A percentile compares a stretch with the other conserved stretches of the same genome.
Conservation (phyloP, 2,329 filamentous ascomycete genomes). For the Gnomoniopsis smithogilvyi region DNA sequence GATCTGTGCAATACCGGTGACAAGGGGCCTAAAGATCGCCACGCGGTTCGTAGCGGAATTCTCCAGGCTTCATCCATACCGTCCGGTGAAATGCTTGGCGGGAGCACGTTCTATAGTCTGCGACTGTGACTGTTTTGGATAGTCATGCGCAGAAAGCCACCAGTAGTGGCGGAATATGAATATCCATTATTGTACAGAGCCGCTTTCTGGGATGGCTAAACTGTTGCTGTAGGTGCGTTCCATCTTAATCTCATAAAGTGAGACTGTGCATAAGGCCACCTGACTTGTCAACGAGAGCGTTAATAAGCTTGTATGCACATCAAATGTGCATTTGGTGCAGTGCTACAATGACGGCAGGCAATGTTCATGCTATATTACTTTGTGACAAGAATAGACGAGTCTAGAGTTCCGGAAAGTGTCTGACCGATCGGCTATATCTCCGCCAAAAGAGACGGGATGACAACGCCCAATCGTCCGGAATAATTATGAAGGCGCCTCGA, state of each 20-base stretch:
- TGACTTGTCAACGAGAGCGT: no score
- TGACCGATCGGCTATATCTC: neutral
- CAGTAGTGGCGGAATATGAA: neutral
- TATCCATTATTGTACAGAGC: neutral
- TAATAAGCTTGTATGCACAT: no score
- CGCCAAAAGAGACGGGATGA: neutral
- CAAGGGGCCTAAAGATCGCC: neutral
- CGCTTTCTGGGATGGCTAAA: neutral
- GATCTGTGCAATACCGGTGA: neutral
- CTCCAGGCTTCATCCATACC: neutral
- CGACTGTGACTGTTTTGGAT: slow-evolving; percentile 8
- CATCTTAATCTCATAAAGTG: no score
- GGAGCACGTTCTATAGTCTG: slow-evolving; percentile 7
- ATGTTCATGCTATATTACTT: neutral
- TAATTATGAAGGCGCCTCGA: neutral
- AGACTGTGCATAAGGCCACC: no score
- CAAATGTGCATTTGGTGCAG: no score
- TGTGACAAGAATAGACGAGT: neutral
- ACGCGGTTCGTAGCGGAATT: neutral
- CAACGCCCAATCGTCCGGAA: neutral
- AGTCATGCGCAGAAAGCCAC: neutral
- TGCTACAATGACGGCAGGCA: neutral
- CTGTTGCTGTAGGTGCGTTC: no score
- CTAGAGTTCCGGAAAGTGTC: neutral
- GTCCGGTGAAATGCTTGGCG: slow-evolving; percentile 3